These are phyloP conservation scores for Phanerochaete carnosa DNA, from an alignment of 768 basidiomycete species.

Conservation along the genomic window DNA sequence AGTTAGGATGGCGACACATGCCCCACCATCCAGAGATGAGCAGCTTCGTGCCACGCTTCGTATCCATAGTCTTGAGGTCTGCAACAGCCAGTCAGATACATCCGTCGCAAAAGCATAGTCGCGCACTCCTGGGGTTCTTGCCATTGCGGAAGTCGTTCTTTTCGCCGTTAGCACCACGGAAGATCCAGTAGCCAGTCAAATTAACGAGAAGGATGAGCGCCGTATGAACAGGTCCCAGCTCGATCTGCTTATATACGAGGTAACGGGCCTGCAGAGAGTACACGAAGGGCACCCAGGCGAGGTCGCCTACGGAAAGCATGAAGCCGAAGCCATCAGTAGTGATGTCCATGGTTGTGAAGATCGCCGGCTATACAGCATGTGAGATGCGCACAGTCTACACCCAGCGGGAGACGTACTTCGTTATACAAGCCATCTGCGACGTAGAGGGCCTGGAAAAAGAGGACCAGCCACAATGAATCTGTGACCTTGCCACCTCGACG, in stretches of 20 bases:
- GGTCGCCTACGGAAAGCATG: slow-evolving; percentile 94
- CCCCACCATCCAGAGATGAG: slow-evolving; percentile 99
- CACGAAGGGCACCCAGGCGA: slow-evolving; percentile 91
- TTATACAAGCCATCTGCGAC: slow-evolving; percentile 85
- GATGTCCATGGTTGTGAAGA: slow-evolving; percentile 74
- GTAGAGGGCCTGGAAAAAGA: slow-evolving; percentile 85
- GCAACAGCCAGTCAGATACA: not conserved
- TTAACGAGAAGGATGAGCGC: slow-evolving; percentile 62
- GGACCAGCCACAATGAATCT: slow-evolving; percentile 89
- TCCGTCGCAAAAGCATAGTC: not conserved
- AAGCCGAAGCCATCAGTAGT: slow-evolving; percentile 97
- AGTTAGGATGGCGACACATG: slow-evolving; percentile 87
- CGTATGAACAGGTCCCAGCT: slow-evolving; percentile 63
- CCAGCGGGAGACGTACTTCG: slow-evolving; percentile 52
- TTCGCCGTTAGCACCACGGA: slow-evolving; percentile 83
- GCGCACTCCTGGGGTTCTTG: slow-evolving; percentile 83
- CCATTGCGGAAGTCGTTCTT: slow-evolving; percentile 97
- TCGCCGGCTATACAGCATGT: not conserved
- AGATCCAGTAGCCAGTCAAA: slow-evolving; percentile 83
- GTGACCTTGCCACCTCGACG: slow-evolving; percentile 74
- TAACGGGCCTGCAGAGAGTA: slow-evolving; percentile 94
- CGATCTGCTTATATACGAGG: slow-evolving; percentile 84
- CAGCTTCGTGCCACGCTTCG: slow-evolving; percentile 83
- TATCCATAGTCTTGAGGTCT: slow-evolving; percentile 81
- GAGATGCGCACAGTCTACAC: not conserved